These are phyloP conservation scores for Tulasnella calospora DNA, from an alignment of 768 basidiomycete genomes.

Conservation along the genomic window DNA sequence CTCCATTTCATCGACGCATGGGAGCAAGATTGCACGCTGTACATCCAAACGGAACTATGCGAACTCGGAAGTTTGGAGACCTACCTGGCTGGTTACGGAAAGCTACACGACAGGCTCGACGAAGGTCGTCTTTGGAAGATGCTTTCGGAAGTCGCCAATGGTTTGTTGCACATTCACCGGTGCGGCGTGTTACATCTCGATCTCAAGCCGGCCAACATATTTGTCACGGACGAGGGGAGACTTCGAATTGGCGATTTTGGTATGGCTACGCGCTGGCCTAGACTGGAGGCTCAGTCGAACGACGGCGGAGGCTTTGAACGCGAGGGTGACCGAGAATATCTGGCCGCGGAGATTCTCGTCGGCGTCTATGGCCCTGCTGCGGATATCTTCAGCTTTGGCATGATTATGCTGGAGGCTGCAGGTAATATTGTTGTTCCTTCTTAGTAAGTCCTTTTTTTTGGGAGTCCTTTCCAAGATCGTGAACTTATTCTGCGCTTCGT, in stretches of 20 bases:
- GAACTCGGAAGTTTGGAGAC: constrained; percentile 84
- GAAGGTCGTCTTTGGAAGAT: constrained; percentile 97
- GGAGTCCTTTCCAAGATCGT: constrained; percentile 15
- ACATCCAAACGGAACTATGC: constrained; percentile 92
- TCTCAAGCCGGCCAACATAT: constrained; percentile 95
- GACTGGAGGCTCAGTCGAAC: constrained; percentile 40
- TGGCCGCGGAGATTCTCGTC: constrained; percentile 92
- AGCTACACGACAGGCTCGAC: constrained; percentile 74
- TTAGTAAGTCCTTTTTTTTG: constrained; percentile 59
- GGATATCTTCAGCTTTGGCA: constrained; percentile 96
- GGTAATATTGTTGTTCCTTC: constrained; percentile 96
- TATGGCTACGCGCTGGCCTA: constrained; percentile 92
- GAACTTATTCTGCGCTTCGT: constrained; percentile 28
- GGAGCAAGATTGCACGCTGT: constrained; percentile 86
- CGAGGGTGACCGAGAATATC: constrained; percentile 94
- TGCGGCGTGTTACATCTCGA: constrained; percentile 90
- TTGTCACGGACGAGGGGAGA: constrained; percentile 77
- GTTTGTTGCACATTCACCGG: constrained; percentile 83
- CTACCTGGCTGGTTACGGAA: constrained; percentile 90
- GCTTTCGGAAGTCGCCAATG: constrained; percentile 75
- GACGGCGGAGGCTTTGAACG: constrained; percentile 66
- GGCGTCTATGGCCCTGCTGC: constrained; percentile 89
- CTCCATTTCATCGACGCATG: constrained; percentile 89
- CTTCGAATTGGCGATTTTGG: constrained; percentile 99
- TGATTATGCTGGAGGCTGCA: constrained; percentile 92